Percentiles rank a stretch among this genome's conserved stretches.
Conservation (phyloP, 768 basidiomycete genomes). For the Baorangia bicolor region DNA sequence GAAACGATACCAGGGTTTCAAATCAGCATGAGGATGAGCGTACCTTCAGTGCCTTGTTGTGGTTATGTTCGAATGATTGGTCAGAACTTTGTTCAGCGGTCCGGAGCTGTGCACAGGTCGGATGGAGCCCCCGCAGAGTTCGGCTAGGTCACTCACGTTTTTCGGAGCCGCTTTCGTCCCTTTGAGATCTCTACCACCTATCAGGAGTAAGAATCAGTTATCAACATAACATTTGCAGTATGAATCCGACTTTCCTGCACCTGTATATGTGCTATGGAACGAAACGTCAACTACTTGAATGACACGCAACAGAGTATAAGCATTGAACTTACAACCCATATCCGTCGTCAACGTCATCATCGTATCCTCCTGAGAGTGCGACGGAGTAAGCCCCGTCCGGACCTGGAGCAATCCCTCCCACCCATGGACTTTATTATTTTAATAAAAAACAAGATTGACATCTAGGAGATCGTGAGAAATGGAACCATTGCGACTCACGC, state of each 20-base stretch:
- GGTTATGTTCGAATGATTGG: slow-evolving; percentile 73
- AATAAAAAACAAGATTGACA: not conserved
- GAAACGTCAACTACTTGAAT: not conserved
- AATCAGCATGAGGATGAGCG: not conserved
- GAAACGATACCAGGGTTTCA: not conserved
- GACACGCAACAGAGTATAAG: not conserved
- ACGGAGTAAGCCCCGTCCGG: slow-evolving; percentile 77
- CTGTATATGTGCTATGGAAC: slow-evolving; percentile 63
- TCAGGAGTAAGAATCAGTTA: not conserved
- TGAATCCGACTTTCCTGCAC: slow-evolving; percentile 50
- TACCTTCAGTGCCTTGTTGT: slow-evolving; percentile 71
- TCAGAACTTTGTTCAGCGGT: slow-evolving; percentile 86
- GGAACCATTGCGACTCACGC: slow-evolving; percentile 54
- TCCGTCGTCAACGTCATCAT: slow-evolving; percentile 80
- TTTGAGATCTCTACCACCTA: slow-evolving; percentile 82
- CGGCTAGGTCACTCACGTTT: slow-evolving; percentile 52
- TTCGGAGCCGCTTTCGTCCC: slow-evolving; percentile 82
- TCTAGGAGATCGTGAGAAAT: not conserved
- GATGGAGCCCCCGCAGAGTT: not conserved
- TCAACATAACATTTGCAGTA: not conserved
- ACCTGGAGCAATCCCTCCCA: slow-evolving; percentile 70
- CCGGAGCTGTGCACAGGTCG: slow-evolving; percentile 56
- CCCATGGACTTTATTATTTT: slow-evolving; percentile 58
- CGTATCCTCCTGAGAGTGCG: slow-evolving; percentile 86
- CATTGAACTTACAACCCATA: slow-evolving; percentile 68